Evolutionary conservation across 2,329 filamentous ascomycete genomes (phyloP), one percentile per base, ranked within the genome.

Genomic region (Didymella pomorum): DNA sequence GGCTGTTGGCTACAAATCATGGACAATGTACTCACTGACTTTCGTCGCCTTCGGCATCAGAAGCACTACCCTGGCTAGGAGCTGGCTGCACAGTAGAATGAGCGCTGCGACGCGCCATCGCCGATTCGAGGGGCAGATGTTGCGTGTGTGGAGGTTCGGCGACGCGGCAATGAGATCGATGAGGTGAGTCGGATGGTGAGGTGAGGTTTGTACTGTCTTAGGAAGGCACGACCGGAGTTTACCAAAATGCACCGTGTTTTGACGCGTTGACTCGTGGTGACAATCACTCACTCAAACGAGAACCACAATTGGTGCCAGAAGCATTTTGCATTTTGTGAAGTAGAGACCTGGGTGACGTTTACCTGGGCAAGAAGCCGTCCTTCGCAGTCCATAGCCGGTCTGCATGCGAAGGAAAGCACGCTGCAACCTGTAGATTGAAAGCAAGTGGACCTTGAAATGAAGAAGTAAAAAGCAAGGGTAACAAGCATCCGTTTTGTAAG

Each of bases 11-110:
- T 18, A 14, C 14, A 25, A 14, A 12, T 14, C 5, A 29, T 10
- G 11, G 6, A 8, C 18, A 18, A 0, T 3, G 23, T 11, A 59
- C 70, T 42, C 50, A 74, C 71, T 72, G 72, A 61, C 65, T 74
- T 31, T 71, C 66, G 2, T 66, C 69, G 5, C 44, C 53, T 10
- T 61, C 60, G 9, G 63, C 62, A 18, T 64, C 62, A 11, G 37
- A 41, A 12, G 37, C 31, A 41, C 31, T 61, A 3, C 42, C 44
- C 9, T 53, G 58, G 10, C 43, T 56, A n/a, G 42, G 44, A n/a
- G 50, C 25, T n/a, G 23, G 28, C 14, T 58, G 43, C 18, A 7
- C 18, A 20, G 52, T 48, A 16, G 58, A 45, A 8, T 45, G 41
- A 25, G 41, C 41, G 44, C 59, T 61, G 53, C 52, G 61, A 37